Evolutionary conservation across 345 rosid species (phyloP).

Genomic region (Microcos paniculata): DNA sequence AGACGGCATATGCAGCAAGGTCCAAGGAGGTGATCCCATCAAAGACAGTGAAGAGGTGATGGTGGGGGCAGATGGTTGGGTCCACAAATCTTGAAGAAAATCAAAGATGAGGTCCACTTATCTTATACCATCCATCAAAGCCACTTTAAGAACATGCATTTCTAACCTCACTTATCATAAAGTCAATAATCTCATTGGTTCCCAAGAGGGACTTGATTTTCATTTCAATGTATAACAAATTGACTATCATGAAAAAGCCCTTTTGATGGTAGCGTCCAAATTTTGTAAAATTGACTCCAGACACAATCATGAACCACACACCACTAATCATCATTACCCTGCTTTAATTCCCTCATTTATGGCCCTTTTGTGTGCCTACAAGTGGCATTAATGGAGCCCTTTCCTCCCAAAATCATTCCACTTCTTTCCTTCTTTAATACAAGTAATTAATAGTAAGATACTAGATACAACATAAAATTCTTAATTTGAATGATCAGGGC

Average conservation of each 20-base stretch:
- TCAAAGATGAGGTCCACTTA: constrained; percentile 27
- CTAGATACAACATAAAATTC: too few species aligned
- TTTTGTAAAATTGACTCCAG: neutral
- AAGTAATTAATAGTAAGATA: too few species aligned
- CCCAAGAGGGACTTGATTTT: neutral
- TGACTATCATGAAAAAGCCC: neutral
- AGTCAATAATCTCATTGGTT: neutral
- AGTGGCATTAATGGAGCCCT: neutral
- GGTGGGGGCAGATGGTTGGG: constrained; percentile 1
- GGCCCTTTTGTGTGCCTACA: neutral
- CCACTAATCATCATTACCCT: neutral
- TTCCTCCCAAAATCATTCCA: neutral
- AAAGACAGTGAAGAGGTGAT: constrained; percentile 3
- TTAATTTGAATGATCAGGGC: too few species aligned
- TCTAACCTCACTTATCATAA: constrained; percentile 9
- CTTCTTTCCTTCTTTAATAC: neutral
- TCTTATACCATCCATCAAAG: constrained; percentile 20
- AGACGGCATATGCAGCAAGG: neutral
- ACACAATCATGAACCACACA: neutral
- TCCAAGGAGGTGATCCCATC: neutral
- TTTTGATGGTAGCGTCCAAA: neutral
- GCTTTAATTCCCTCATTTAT: neutral
- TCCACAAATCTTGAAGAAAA: constrained; percentile 28
- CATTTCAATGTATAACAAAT: neutral
- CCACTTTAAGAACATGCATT: constrained; percentile 31